These are phyloP conservation scores for Paramyrothecium roridum DNA, from an alignment of 2,329 filamentous ascomycete genomes.

Conservation along the genomic window DNA sequence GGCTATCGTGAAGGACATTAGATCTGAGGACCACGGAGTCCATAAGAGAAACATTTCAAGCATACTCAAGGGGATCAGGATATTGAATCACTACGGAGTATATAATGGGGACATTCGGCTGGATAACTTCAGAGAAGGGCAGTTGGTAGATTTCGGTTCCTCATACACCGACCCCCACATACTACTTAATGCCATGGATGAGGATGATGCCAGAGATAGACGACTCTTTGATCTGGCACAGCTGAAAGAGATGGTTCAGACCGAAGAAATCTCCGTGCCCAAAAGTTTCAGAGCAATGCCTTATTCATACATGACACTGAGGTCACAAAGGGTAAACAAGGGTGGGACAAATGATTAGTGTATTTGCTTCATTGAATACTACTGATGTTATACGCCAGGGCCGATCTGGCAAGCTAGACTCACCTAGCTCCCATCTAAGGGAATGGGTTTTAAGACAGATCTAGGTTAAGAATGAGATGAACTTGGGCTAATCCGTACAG, in stretches of 20 bases:
- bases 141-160: slow-evolving; percentile 13
- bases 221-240: slow-evolving; percentile 7
- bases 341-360: no score
- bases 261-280: slow-evolving; percentile 6
- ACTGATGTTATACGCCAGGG: no score
- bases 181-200: slow-evolving; percentile 6
- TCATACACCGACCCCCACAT: slow-evolving; percentile 14
- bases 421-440: no score
- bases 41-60: neutral
- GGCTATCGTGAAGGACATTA: slow-evolving; percentile 13
- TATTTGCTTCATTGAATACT: no score
- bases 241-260: slow-evolving; percentile 13
- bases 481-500: no score
- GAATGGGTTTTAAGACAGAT: no score
- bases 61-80: slow-evolving; percentile 3
- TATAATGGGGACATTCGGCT: slow-evolving; percentile 12
- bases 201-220: neutral
- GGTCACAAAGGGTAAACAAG: neutral
- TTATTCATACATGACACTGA: neutral
- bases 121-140: slow-evolving; percentile 9
- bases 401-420: no score
- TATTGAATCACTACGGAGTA: slow-evolving; percentile 7
- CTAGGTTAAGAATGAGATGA: no score
- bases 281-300: neutral
- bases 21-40: slow-evolving; percentile 7